phyloP scores from a whole-genome alignment of 768 basidiomycete genomes.

The Suillus subalutaceus region DNA sequence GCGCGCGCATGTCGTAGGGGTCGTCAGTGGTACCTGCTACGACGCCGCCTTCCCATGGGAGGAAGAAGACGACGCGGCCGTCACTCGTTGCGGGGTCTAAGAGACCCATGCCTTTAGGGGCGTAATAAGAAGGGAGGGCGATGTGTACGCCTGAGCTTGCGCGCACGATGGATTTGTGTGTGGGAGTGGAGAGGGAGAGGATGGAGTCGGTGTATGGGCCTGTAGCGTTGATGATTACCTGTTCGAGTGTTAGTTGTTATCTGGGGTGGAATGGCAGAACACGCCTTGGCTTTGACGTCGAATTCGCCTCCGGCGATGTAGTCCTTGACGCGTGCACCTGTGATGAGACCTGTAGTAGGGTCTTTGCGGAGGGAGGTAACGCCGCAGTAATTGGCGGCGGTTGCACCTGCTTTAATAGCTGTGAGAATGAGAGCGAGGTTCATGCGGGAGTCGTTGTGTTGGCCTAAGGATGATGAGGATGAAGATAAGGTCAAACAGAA shows the following conservation, averaged over 20 bases:
- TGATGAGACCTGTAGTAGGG: conserved; percentile 56
- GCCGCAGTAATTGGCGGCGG: conserved; percentile 87
- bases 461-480: conserved; percentile 52
- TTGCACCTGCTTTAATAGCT: conserved; percentile 89
- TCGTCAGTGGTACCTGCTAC: conserved; percentile 97
- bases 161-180: conserved; percentile 85
- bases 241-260: conserved; percentile 7
- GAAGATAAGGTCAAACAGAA: neutral
- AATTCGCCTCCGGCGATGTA: conserved; percentile 82
- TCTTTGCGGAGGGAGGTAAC: conserved; percentile 80
- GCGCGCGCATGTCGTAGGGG: conserved; percentile 63
- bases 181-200: conserved; percentile 76
- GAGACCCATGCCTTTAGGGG: conserved; percentile 92
- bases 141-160: conserved; percentile 94
- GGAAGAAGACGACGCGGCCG: conserved; percentile 97
- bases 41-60: conserved; percentile 98
- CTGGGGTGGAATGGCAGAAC: neutral
- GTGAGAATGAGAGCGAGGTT: conserved; percentile 95
- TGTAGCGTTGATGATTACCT: conserved; percentile 96
- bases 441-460: conserved; percentile 99
- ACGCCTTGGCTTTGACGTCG: conserved; percentile 78
- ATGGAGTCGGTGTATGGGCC: conserved; percentile 92
- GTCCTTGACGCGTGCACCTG: conserved; percentile 79
- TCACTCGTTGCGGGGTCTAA: conserved; percentile 95
- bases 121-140: conserved; percentile 96